phyloP scores from a whole-genome alignment of 495 filamentous ascomycete genomes.

The Lasiosphaeria hispida region DNA sequence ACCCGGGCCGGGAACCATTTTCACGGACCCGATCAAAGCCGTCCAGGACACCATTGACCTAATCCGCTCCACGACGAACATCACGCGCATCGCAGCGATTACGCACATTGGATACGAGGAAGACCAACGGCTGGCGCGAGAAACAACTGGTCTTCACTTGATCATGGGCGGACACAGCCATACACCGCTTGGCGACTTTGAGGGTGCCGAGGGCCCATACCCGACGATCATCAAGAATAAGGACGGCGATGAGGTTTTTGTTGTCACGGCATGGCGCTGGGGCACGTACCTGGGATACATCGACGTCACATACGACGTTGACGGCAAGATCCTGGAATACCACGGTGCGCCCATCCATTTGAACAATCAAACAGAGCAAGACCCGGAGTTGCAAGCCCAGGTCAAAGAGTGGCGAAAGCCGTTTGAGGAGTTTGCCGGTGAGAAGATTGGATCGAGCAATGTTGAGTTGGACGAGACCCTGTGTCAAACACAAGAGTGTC shows the following conservation, averaged over 20 bases:
- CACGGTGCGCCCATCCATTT: slow-evolving; percentile 56
- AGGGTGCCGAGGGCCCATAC: slow-evolving; percentile 49
- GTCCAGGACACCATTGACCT: slow-evolving; percentile 54
- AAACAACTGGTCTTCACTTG: slow-evolving; percentile 51
- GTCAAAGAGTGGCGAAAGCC: slow-evolving; percentile 51
- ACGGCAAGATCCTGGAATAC: slow-evolving; percentile 54
- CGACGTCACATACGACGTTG: slow-evolving; percentile 51
- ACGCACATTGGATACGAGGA: slow-evolving; percentile 61
- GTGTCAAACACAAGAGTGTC: slow-evolving; percentile 52
- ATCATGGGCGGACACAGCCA: slow-evolving; percentile 61
- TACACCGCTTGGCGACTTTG: slow-evolving; percentile 53
- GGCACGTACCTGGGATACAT: slow-evolving; percentile 61
- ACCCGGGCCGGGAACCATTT: slow-evolving; percentile 50
- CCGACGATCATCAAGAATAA: slow-evolving; percentile 55
- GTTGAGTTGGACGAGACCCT: slow-evolving; percentile 49
- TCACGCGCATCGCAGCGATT: slow-evolving; percentile 55
- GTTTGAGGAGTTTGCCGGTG: slow-evolving; percentile 49
- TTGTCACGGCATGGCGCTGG: slow-evolving; percentile 59
- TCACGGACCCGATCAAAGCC: slow-evolving; percentile 46
- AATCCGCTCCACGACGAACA: slow-evolving; percentile 46
- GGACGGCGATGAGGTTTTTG: slow-evolving; percentile 59
- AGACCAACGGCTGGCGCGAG: slow-evolving; percentile 51
- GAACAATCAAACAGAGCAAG: slow-evolving; percentile 52
- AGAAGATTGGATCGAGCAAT: slow-evolving; percentile 46
- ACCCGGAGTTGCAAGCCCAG: slow-evolving; percentile 48